phyloP scores from a whole-genome alignment of 495 filamentous ascomycete species.

The Tuber magnatum region DNA sequence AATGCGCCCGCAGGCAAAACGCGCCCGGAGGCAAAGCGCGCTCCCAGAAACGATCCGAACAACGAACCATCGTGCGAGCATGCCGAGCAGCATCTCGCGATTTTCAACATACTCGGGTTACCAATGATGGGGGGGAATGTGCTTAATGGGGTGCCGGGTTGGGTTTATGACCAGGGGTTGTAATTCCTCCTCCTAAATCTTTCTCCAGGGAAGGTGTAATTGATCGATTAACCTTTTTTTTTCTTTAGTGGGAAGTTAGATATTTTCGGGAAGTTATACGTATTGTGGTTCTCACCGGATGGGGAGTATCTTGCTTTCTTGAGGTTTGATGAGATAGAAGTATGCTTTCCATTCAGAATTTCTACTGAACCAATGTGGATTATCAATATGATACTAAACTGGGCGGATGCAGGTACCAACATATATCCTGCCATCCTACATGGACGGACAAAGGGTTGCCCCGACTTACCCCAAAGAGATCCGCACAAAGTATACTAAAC shows the following conservation, averaged over 20 bases:
- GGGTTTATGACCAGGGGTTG: slow-evolving; percentile 54
- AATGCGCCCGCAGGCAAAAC: no score
- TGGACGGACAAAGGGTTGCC: slow-evolving; percentile 46
- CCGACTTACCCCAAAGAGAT: slow-evolving; percentile 50
- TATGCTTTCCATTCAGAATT: slow-evolving; percentile 24
- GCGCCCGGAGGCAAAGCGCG: no score
- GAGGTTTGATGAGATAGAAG: slow-evolving; percentile 54
- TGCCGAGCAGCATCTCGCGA: no score
- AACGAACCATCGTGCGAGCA: no score
- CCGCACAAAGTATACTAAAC: slow-evolving; percentile 52
- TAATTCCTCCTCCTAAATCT: neutral
- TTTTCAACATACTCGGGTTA: no score
- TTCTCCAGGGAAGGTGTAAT: neutral
- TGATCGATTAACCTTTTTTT: slow-evolving; percentile 1
- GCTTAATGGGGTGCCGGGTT: slow-evolving; percentile 46
- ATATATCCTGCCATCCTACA: slow-evolving; percentile 54
- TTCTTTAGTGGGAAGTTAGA: slow-evolving; percentile 36
- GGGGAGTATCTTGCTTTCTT: slow-evolving; percentile 52
- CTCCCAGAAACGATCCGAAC: no score
- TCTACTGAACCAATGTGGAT: neutral
- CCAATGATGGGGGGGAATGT: slow-evolving; percentile 49
- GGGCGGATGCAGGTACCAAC: slow-evolving; percentile 41
- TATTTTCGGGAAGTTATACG: slow-evolving; percentile 47
- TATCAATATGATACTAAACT: neutral
- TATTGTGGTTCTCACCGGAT: slow-evolving; percentile 55